Conservation (phyloP, 2,329 filamentous ascomycete species). For the Shiraia sp. region DNA sequence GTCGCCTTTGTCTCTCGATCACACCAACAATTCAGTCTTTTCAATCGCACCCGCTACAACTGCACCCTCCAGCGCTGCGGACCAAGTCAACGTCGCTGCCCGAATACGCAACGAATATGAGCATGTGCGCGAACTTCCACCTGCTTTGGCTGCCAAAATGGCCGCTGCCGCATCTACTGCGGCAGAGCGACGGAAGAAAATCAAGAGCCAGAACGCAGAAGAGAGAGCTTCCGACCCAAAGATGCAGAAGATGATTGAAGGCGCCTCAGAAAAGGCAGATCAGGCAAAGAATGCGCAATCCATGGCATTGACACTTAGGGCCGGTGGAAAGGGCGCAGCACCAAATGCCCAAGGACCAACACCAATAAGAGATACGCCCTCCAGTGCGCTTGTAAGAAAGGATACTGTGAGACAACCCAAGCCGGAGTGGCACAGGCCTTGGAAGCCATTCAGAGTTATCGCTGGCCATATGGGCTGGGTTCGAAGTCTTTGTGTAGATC, state of each 20-base stretch:
- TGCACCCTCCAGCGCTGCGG: constrained; percentile 49
- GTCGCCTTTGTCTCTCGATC: constrained; percentile 47
- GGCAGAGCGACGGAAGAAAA: constrained; percentile 66
- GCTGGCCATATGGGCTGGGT: constrained; percentile 98
- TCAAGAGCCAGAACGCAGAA: constrained; percentile 56
- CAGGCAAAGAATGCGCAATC: constrained; percentile 53
- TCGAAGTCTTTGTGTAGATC: constrained; percentile 72
- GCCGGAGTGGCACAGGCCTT: constrained; percentile 96
- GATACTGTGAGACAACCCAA: constrained; percentile 69
- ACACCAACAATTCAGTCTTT: constrained; percentile 44
- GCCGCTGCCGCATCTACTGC: constrained; percentile 62
- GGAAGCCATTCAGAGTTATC: constrained; percentile 97
- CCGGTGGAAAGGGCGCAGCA: constrained; percentile 50
- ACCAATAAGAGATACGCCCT: constrained; percentile 54
- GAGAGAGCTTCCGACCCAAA: constrained; percentile 56
- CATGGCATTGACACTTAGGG: constrained; percentile 61
- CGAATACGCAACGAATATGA: constrained; percentile 76
- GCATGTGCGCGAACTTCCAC: constrained; percentile 75
- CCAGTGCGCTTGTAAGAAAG: constrained; percentile 64
- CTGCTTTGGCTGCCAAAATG: constrained; percentile 77
- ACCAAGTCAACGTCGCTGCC: constrained; percentile 55
- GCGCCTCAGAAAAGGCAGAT: constrained; percentile 56
- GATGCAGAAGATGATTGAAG: constrained; percentile 70
- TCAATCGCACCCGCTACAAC: constrained; percentile 51
- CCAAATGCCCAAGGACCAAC: constrained; percentile 62